Percentiles rank a stretch among this genome's conserved stretches.
phyloP scores from a whole-genome alignment of 306 rosid genomes.

The Acacia confusa region DNA sequence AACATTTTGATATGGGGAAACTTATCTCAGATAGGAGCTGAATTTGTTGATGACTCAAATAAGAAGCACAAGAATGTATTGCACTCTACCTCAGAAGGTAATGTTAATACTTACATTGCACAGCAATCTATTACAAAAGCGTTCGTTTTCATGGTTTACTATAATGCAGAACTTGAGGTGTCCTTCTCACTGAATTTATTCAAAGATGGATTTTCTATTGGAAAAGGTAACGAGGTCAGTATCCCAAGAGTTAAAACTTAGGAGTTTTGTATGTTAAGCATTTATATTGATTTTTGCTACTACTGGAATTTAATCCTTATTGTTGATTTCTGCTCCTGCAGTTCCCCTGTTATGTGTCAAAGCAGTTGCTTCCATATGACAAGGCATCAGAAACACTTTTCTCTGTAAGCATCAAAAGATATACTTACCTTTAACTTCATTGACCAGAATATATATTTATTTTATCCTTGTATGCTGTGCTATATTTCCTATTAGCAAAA shows the following conservation, averaged over 20 bases:
- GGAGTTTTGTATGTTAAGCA: neutral
- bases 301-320: neutral
- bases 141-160: constrained; percentile 9
- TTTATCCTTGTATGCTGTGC: neutral
- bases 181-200: constrained; percentile 44
- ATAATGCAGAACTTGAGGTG: constrained; percentile 45
- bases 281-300: neutral
- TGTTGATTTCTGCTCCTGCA: constrained; percentile 18
- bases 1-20: constrained; percentile 21
- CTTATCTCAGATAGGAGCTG: constrained; percentile 15
- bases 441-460: neutral
- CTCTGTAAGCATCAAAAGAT: constrained; percentile 35
- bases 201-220: constrained; percentile 39
- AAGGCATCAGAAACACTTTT: constrained; percentile 36
- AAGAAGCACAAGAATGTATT: constrained; percentile 7
- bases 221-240: constrained; percentile 42
- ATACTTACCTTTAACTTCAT: neutral
- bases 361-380: constrained; percentile 39
- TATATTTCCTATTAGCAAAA: neutral
- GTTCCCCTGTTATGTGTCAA: constrained; percentile 32
- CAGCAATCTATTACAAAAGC: neutral
- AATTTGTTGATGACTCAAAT: constrained; percentile 28
- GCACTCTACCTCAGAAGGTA: constrained; percentile 35
- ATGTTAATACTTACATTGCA: neutral
- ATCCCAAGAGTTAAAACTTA: neutral